phyloP scores from a whole-genome alignment of 495 filamentous ascomycete genomes.

The Neurospora sp. region DNA sequence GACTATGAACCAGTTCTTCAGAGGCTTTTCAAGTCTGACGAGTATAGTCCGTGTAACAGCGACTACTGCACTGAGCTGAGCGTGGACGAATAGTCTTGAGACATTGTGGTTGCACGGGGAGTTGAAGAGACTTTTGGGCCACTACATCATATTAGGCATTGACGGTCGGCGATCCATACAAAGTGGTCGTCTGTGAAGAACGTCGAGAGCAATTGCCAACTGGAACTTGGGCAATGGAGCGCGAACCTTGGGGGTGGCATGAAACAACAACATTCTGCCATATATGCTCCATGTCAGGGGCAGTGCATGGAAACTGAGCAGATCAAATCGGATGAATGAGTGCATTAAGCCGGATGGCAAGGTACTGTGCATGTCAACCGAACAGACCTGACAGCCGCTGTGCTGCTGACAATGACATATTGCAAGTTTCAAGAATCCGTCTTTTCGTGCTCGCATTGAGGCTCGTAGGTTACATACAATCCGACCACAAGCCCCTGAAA shows the following conservation, averaged over 20 bases:
- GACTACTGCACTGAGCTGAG: background rate
- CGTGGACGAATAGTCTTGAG: background rate
- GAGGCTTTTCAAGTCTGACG: background rate
- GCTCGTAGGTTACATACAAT: background rate
- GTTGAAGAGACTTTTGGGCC: background rate
- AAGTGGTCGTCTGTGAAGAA: background rate
- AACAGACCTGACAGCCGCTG: background rate
- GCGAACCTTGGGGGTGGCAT: too few relatives aligned
- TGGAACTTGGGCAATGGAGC: too few relatives aligned
- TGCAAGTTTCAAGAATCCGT: background rate
- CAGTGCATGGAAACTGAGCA: background rate
- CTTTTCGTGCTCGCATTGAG: background rate
- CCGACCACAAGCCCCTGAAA: background rate
- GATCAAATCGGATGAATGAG: background rate
- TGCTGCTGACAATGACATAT: background rate
- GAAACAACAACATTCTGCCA: too few relatives aligned
- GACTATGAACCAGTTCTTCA: background rate
- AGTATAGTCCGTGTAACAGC: background rate
- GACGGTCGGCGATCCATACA: too few relatives aligned
- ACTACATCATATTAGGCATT: too few relatives aligned
- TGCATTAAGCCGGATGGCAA: background rate
- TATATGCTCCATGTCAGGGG: background rate
- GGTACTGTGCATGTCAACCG: background rate
- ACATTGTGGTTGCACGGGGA: background rate
- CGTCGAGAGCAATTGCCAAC: background rate